Base-by-base conservation (phyloP, 2,329 filamentous ascomycete genomes). In the Diaporthe helianthi region DNA sequence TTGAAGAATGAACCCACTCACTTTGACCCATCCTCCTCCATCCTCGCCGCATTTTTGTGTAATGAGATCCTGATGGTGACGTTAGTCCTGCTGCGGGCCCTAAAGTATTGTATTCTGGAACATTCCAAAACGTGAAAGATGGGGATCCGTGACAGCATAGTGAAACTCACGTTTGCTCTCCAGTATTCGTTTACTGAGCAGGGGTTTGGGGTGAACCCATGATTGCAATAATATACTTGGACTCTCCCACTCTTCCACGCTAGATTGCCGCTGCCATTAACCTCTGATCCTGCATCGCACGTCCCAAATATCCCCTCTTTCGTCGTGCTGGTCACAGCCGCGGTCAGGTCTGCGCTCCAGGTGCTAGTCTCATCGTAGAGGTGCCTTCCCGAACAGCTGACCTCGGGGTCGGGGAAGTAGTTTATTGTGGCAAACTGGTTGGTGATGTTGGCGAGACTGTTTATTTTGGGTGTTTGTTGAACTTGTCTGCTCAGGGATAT, bases 111-210 rank as follows among this genome's bases (percentile, higher is more conserved):
- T n/a, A n/a, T n/a, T n/a, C n/a, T n/a, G n/a, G n/a, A n/a, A n/a
- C n/a, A n/a, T n/a, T n/a, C n/a, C n/a, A n/a, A n/a, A n/a, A n/a
- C n/a, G n/a, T n/a, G n/a, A n/a, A n/a, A n/a, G n/a, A n/a, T n/a
- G n/a, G n/a, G n/a, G n/a, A n/a, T n/a, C n/a, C n/a, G n/a, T n/a
- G n/a, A n/a, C n/a, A n/a, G n/a, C n/a, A n/a, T n/a, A n/a, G n/a
- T n/a, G n/a, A n/a, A n/a, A n/a, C n/a, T n/a, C n/a, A n/a, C n/a
- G 33, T 71, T 64, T n/a, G 70, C 70, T 12, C 70, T 64, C 70
- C 70, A 71, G 64, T 71, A 71, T n/a, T 71, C 70, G 46, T 71
- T 71, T 3, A 71, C 33, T 10, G 61, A 54, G 55, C 70, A 71
- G 5, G 63, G 54, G 22, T 44, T 65, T 2, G 67, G 63, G 13